A percentile compares a stretch with the other conserved stretches of the same genome.
phyloP scores from a whole-genome alignment of 805 yeast genomes.

The Wickerhamiella spandovensis region DNA sequence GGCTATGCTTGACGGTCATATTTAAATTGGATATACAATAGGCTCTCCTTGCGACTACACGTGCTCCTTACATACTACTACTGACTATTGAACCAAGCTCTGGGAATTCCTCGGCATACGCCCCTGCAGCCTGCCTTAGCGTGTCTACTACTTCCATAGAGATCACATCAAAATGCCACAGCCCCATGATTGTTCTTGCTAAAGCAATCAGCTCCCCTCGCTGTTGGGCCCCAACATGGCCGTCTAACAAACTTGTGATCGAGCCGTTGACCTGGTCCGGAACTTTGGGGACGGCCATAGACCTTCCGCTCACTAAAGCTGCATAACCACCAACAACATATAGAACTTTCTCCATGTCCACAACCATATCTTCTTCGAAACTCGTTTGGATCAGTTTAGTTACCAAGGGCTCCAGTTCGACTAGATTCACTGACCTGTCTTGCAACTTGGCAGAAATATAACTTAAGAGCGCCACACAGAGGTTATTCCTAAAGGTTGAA shows the following conservation, averaged over 20 bases:
- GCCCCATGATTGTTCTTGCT: neutral
- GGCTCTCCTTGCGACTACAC: neutral
- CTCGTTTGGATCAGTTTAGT: neutral
- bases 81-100: neutral
- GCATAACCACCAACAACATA: neutral
- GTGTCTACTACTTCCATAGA: neutral
- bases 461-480: neutral
- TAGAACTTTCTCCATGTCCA: neutral
- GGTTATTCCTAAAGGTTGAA: neutral
- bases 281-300: neutral
- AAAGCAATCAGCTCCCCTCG: neutral
- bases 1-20: conserved; percentile 54
- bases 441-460: neutral
- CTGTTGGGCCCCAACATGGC: neutral
- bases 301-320: neutral
- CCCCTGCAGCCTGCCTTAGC: neutral
- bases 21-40: conserved; percentile 21
- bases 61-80: neutral
- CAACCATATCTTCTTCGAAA: no score
- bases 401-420: neutral
- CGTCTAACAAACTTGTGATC: neutral
- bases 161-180: neutral
- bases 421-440: neutral
- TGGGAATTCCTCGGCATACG: neutral
- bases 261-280: neutral